Base-by-base conservation (phyloP, 164 flowering plant genomes). In the Houttuynia cordata region DNA sequence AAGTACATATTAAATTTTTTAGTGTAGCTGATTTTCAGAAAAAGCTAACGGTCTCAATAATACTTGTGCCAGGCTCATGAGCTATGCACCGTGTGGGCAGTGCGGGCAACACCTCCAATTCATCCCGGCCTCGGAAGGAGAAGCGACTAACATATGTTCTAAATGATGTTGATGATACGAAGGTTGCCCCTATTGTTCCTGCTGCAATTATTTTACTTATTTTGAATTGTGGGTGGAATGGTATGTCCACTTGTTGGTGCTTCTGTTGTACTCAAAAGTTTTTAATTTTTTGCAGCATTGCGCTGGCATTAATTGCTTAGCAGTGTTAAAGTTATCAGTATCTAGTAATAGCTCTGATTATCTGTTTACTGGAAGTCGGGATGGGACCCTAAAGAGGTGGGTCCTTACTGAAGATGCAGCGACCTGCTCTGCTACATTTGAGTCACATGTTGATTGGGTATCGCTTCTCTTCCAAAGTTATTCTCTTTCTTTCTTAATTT, bases 361-460 rank as follows among this genome's bases (percentile, higher is more conserved):
- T 72, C 75, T 93, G 19, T 87, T 90, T 70, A 84, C 95, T 70
- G 97, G 99, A 56, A 90, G 99, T 69, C 89, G 99, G 69, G 99
- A 93, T 82, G 92, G 99, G 53, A 93, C 88, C 7, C 64, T 90
- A 49, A 93, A 82, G 78, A 83, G 97, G 77, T 93, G 99, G 99
- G 74, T 74, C 24, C 53, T 93, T 56, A 67, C 63, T 71, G 96
- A 85, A 63, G 81, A 90, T 75, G 75, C 69, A 61, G 88, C 94
- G 14, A 79, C 83, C 40, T 93, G 87, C 78, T 84, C 97, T 34
- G 79, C 96, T 52, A 93, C 99, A 53, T 93, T 93, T 67, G 99
- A 93, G 80, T 93, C 99, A 9, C 99, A 93, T 76, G 85, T 88
- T 68, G 99, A 93, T 64, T 93, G 99, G 99, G 99, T 93, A 83